These are phyloP conservation scores for Hawksworthiomyces lignivorus DNA, from an alignment of 2,329 filamentous ascomycete species.

Conservation along the genomic window DNA sequence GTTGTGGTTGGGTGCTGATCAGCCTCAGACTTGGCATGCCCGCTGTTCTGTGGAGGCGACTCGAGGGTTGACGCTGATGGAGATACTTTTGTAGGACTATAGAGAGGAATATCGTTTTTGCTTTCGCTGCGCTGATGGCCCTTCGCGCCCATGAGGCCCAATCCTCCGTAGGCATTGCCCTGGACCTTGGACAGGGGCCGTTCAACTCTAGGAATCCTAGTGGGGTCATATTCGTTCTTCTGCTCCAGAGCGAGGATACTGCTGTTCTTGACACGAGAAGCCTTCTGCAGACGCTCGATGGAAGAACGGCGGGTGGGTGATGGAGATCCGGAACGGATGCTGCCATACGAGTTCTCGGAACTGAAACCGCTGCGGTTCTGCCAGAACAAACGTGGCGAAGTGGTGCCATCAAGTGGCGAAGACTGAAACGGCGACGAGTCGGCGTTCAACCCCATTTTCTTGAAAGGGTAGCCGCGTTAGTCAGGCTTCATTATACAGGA, in stretches of 20 bases:
- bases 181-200: slow-evolving; percentile 72
- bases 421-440: slow-evolving; percentile 82
- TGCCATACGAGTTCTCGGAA: slow-evolving; percentile 64
- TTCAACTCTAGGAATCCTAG: slow-evolving; percentile 68
- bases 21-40: slow-evolving; percentile 9
- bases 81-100: slow-evolving; percentile 44
- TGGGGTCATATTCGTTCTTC: slow-evolving; percentile 86
- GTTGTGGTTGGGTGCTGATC: slow-evolving; percentile 12
- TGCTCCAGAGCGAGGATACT: slow-evolving; percentile 92
- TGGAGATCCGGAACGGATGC: slow-evolving; percentile 51
- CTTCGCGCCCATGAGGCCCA: slow-evolving; percentile 41
- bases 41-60: slow-evolving; percentile 10
- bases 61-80: slow-evolving; percentile 20
- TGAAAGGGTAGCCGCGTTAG: no score
- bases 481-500: no score
- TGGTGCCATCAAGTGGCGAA: slow-evolving; percentile 60
- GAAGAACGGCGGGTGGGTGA: slow-evolving; percentile 77
- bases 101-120: slow-evolving; percentile 50
- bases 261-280: slow-evolving; percentile 95
- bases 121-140: slow-evolving; percentile 49
- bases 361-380: slow-evolving; percentile 62
- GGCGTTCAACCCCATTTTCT: slow-evolving; percentile 62
- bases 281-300: slow-evolving; percentile 90
- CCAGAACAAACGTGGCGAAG: slow-evolving; percentile 87
- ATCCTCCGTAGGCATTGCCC: slow-evolving; percentile 60